phyloP scores from a whole-genome alignment of 192 early-diverging fungal genomes.

The Coemansia sp. region DNA sequence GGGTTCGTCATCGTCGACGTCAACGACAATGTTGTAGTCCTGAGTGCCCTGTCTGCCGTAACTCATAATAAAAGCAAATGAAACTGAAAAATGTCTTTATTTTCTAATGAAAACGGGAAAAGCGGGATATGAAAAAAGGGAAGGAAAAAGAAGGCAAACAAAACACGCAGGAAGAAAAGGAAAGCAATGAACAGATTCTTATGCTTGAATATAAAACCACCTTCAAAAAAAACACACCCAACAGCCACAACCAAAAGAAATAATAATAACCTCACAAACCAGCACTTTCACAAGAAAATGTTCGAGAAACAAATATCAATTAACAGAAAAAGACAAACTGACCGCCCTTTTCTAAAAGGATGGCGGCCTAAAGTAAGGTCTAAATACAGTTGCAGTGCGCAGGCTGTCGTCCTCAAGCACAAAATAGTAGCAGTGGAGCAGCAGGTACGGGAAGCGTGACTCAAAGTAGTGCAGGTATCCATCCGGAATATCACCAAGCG shows the following conservation, averaged over 20 bases:
- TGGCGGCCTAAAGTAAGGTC: constrained; percentile 65
- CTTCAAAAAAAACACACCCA: too few species aligned
- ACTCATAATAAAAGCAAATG: constrained; percentile 4
- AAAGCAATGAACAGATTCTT: too few species aligned
- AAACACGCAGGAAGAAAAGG: not conserved
- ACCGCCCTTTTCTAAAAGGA: constrained; percentile 16
- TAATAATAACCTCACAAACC: too few species aligned
- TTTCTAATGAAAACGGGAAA: not conserved
- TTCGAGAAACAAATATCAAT: not conserved
- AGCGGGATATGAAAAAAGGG: not conserved
- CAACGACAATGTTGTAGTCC: constrained; percentile 58
- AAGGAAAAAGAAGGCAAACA: not conserved
- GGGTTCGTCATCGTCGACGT: constrained; percentile 57
- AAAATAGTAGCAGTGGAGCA: constrained; percentile 87
- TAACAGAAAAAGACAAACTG: not conserved
- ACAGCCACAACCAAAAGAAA: too few species aligned
- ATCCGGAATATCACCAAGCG: constrained; percentile 83
- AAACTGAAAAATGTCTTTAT: not conserved
- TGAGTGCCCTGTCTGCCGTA: constrained; percentile 17
- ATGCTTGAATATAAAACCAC: too few species aligned
- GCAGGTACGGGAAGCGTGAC: constrained; percentile 82
- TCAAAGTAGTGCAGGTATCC: constrained; percentile 90
- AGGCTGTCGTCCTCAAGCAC: constrained; percentile 67
- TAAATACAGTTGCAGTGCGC: constrained; percentile 66
- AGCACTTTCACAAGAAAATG: too few species aligned